phyloP scores from a whole-genome alignment of 306 rosid species.

The Prunus kanzakura region DNA sequence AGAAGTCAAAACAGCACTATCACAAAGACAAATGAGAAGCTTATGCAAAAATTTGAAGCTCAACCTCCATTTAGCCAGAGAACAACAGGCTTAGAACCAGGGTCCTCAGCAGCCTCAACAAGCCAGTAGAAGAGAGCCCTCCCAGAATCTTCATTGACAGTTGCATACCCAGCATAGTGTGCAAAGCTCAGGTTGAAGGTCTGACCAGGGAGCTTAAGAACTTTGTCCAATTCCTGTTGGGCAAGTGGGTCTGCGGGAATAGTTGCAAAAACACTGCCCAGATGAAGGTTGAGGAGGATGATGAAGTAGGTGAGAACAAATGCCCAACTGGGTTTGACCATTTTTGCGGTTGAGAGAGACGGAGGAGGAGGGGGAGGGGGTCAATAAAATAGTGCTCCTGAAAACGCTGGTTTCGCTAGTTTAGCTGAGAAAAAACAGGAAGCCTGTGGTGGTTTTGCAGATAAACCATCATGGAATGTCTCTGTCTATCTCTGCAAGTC shows the following conservation, averaged over 20 bases:
- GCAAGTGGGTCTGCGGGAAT: constrained; percentile 28
- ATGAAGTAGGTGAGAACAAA: constrained; percentile 20
- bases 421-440: background rate
- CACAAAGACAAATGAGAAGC: background rate
- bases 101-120: constrained; percentile 48
- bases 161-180: constrained; percentile 65
- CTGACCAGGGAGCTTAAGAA: constrained; percentile 53
- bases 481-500: too few species aligned
- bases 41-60: background rate
- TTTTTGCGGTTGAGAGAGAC: background rate
- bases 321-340: constrained; percentile 25
- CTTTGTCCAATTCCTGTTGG: constrained; percentile 47
- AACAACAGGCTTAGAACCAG: constrained; percentile 58
- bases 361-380: background rate
- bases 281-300: constrained; percentile 23
- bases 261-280: constrained; percentile 16
- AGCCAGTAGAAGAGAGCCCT: constrained; percentile 74
- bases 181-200: constrained; percentile 40
- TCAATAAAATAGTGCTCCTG: too few species aligned
- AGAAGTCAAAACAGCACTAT: background rate
- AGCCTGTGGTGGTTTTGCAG: background rate
- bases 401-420: too few species aligned
- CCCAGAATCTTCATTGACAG: constrained; percentile 55
- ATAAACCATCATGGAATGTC: background rate
- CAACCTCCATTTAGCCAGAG: constrained; percentile 77